Evolutionary conservation across 805 yeast species (phyloP).

Genomic region (Limtongia smithiae): DNA sequence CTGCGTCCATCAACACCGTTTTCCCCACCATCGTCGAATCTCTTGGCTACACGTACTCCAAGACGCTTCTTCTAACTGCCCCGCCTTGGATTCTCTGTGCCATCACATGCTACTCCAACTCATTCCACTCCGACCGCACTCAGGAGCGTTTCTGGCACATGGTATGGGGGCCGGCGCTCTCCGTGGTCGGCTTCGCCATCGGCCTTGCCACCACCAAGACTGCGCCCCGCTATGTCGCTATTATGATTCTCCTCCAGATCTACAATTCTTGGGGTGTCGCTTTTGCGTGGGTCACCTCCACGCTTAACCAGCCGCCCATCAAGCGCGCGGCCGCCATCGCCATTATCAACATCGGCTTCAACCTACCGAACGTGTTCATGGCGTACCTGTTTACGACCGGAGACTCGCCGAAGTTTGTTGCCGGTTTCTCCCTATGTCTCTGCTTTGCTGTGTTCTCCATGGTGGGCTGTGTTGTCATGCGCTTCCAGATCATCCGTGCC

Average conservation of each 20-base stretch:
- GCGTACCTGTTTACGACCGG: slow-evolving; percentile 30
- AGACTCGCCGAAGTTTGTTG: slow-evolving; percentile 32
- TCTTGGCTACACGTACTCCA: slow-evolving; percentile 47
- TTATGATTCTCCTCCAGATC: slow-evolving; percentile 37
- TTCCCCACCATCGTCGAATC: slow-evolving; percentile 56
- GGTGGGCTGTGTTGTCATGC: background rate
- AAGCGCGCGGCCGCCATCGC: slow-evolving; percentile 44
- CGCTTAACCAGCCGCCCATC: slow-evolving; percentile 56
- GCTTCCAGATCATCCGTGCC: background rate
- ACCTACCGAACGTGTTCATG: slow-evolving; percentile 32
- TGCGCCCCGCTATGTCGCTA: slow-evolving; percentile 54
- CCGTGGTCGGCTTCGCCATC: slow-evolving; percentile 48
- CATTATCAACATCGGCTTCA: slow-evolving; percentile 44
- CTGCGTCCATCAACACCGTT: slow-evolving; percentile 51
- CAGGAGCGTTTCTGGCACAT: slow-evolving; percentile 44
- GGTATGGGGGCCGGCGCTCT: slow-evolving; percentile 42
- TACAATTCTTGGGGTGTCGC: slow-evolving; percentile 21
- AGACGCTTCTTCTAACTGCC: slow-evolving; percentile 46
- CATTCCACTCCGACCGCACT: slow-evolving; percentile 14
- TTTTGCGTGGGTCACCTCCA: slow-evolving; percentile 54
- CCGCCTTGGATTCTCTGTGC: slow-evolving; percentile 18
- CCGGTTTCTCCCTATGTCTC: slow-evolving; percentile 32
- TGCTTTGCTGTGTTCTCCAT: slow-evolving; percentile 19
- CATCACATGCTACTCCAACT: slow-evolving; percentile 11
- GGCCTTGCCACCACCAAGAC: slow-evolving; percentile 49